Evolutionary conservation across 768 basidiomycete species (phyloP).

Genomic region (Boletus vinaceobasis): DNA sequence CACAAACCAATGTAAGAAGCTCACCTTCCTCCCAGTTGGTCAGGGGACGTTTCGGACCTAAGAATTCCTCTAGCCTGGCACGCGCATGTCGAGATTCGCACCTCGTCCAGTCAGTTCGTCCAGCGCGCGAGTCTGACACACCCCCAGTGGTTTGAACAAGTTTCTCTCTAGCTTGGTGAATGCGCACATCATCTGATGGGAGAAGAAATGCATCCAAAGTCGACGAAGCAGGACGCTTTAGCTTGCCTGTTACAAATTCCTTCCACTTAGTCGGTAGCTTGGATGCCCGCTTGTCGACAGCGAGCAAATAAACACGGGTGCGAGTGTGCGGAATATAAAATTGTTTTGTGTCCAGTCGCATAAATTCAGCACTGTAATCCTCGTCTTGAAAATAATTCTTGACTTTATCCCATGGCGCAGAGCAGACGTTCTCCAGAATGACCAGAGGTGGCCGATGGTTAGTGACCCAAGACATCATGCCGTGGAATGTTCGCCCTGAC

Average conservation of each 20-base stretch:
- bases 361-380: constrained; percentile 68
- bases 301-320: constrained; percentile 83
- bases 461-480: constrained; percentile 91
- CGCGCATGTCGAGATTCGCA: constrained; percentile 92
- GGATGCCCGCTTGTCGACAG: constrained; percentile 63
- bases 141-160: constrained; percentile 64
- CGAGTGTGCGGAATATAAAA: constrained; percentile 96
- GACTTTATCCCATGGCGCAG: constrained; percentile 84
- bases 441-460: constrained; percentile 88
- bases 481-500: constrained; percentile 89
- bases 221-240: constrained; percentile 82
- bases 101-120: constrained; percentile 85
- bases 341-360: constrained; percentile 79
- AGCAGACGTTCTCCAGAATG: constrained; percentile 91
- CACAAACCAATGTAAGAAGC: constrained; percentile 9
- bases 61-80: constrained; percentile 75
- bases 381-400: constrained; percentile 68
- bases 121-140: constrained; percentile 61
- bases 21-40: constrained; percentile 92
- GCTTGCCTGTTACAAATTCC: constrained; percentile 50
- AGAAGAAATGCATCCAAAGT: constrained; percentile 92
- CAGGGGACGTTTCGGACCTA: constrained; percentile 81
- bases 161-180: constrained; percentile 83
- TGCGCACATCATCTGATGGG: constrained; percentile 85
- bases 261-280: constrained; percentile 69